These are phyloP conservation scores for Boletus huronensis DNA, from an alignment of 768 basidiomycete species.

Conservation along the genomic window DNA sequence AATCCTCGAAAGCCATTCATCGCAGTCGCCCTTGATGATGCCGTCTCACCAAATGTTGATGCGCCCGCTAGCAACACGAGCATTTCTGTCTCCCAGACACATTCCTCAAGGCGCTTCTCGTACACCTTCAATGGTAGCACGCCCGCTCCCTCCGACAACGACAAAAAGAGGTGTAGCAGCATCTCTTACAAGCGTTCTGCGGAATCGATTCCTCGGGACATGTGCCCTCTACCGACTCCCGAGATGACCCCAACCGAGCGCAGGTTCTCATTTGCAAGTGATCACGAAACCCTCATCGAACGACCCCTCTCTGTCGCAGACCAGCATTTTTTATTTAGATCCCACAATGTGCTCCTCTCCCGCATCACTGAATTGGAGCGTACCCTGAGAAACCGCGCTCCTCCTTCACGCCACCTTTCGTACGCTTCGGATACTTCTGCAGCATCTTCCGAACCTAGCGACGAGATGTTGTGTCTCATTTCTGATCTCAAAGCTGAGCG, in stretches of 20 bases:
- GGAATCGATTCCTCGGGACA: slow-evolving; percentile 31
- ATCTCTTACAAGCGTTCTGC: slow-evolving; percentile 67
- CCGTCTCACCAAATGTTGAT: slow-evolving; percentile 25
- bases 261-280: slow-evolving; percentile 35
- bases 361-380: slow-evolving; percentile 81
- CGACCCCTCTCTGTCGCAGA: slow-evolving; percentile 67
- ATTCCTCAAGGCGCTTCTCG: slow-evolving; percentile 27
- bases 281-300: slow-evolving; percentile 19
- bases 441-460: slow-evolving; percentile 49
- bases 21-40: slow-evolving; percentile 7
- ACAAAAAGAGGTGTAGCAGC: slow-evolving; percentile 56
- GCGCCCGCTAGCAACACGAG: neutral
- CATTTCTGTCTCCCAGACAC: slow-evolving; percentile 5
- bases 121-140: slow-evolving; percentile 23
- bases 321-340: slow-evolving; percentile 83
- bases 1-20: slow-evolving; percentile 36
- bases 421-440: slow-evolving; percentile 42
- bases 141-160: slow-evolving; percentile 27
- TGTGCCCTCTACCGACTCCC: slow-evolving; percentile 62
- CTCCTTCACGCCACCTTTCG: slow-evolving; percentile 51
- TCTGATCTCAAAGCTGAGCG: slow-evolving; percentile 83
- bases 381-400: slow-evolving; percentile 45
- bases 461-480: slow-evolving; percentile 75
- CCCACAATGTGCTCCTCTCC: slow-evolving; percentile 76
- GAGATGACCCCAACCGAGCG: slow-evolving; percentile 67